phyloP scores from a whole-genome alignment of 164 flowering plant species.

The Brasenia schreberi region DNA sequence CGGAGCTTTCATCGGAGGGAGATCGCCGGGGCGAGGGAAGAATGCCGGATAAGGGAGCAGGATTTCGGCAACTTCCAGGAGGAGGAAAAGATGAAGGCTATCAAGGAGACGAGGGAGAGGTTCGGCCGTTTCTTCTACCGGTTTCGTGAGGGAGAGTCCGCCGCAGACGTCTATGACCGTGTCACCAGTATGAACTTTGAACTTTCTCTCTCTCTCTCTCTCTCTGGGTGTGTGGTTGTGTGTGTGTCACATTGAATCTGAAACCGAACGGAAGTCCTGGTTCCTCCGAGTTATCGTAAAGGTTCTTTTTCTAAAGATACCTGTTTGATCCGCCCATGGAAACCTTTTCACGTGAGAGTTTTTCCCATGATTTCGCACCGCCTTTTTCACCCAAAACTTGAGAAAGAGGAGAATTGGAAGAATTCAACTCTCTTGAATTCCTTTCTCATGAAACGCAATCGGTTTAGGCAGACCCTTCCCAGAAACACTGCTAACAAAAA shows the following conservation, averaged over 20 bases:
- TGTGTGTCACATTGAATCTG: background rate
- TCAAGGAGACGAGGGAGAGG: slow-evolving; percentile 59
- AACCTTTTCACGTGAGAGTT: no score
- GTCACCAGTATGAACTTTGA: slow-evolving; percentile 50
- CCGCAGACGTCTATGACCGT: slow-evolving; percentile 90
- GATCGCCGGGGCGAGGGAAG: slow-evolving; percentile 83
- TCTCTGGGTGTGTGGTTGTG: background rate
- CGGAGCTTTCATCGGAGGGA: slow-evolving; percentile 35
- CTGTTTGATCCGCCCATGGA: no score
- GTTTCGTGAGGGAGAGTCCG: slow-evolving; percentile 98
- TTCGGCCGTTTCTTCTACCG: slow-evolving; percentile 89
- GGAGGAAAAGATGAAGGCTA: slow-evolving; percentile 60
- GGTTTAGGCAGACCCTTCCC: no score
- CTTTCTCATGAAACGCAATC: no score
- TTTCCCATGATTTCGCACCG: no score
- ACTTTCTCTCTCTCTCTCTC: background rate
- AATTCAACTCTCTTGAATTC: no score
- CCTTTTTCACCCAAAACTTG: no score
- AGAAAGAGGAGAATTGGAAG: no score
- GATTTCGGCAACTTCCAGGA: slow-evolving; percentile 96
- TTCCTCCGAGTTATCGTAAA: no score
- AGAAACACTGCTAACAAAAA: no score
- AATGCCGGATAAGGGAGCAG: slow-evolving; percentile 85
- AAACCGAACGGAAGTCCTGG: no score
- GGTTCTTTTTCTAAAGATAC: no score